Conservation (phyloP, 1,284 basidiomycete species). For the Moesziomyces globuligerus region DNA sequence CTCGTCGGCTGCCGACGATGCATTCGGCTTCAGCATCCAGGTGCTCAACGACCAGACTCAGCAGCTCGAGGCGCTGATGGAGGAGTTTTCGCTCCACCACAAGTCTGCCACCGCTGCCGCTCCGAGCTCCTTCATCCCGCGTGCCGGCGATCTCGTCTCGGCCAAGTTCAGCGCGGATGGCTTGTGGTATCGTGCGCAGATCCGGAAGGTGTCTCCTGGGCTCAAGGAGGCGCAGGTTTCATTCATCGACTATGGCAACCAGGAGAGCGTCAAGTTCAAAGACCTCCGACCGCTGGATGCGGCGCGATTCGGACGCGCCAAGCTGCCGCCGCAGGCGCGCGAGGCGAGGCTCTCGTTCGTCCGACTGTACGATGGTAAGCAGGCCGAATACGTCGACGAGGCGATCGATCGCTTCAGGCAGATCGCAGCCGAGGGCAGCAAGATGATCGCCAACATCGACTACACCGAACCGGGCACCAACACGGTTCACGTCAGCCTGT, state of each 20-base stretch:
- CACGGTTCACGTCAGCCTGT: conserved; percentile 50
- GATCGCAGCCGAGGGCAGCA: conserved; percentile 51
- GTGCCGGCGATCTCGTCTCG: conserved; percentile 84
- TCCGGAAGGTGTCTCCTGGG: conserved; percentile 40
- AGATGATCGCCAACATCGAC: conserved; percentile 64
- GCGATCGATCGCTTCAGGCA: conserved; percentile 55
- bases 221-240: conserved; percentile 46
- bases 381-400: conserved; percentile 57
- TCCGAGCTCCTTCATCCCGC: conserved; percentile 76
- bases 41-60: conserved; percentile 69
- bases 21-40: conserved; percentile 91
- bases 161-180: conserved; percentile 71
- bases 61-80: conserved; percentile 90
- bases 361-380: conserved; percentile 51
- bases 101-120: conserved; percentile 19
- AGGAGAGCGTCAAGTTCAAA: conserved; percentile 47
- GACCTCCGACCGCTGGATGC: conserved; percentile 55
- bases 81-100: conserved; percentile 77
- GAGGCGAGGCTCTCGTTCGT: conserved; percentile 59
- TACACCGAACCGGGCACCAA: conserved; percentile 43
- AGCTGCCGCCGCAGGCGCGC: conserved; percentile 45
- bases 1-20: conserved; percentile 72
- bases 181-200: conserved; percentile 60
- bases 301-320: conserved; percentile 44
- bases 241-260: conserved; percentile 61